Evolutionary conservation across 345 rosid species (phyloP).

Genomic region (Carallia pectinifolia): DNA sequence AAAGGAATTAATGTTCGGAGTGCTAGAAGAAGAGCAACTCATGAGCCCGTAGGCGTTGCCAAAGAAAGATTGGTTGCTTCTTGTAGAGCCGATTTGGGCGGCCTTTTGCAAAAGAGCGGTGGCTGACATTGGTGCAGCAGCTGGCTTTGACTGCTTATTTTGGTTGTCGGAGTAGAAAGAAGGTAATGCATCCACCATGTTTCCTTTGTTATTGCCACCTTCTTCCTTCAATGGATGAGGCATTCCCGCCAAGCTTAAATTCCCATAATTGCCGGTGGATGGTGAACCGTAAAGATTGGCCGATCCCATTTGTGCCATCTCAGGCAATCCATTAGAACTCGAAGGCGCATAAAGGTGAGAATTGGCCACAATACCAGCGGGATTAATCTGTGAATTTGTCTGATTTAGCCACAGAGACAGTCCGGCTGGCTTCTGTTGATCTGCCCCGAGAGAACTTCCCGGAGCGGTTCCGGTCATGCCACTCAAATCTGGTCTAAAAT

Average conservation of each 20-base stretch:
- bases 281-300: constrained; percentile 50
- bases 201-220: constrained; percentile 29
- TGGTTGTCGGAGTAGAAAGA: constrained; percentile 41
- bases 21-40: constrained; percentile 42
- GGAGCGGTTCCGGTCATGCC: constrained; percentile 31
- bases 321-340: constrained; percentile 43
- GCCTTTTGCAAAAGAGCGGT: constrained; percentile 93
- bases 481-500: constrained; percentile 48
- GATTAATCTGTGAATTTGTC: constrained; percentile 16
- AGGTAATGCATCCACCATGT: constrained; percentile 20
- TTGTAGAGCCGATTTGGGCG: constrained; percentile 89
- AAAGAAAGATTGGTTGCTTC: constrained; percentile 59
- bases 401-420: constrained; percentile 29
- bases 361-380: constrained; percentile 8
- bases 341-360: constrained; percentile 15
- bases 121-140: constrained; percentile 73
- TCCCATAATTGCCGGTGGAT: constrained; percentile 46
- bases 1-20: constrained; percentile 23
- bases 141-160: constrained; percentile 39
- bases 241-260: constrained; percentile 50
- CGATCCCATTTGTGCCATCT: constrained; percentile 56
- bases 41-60: constrained; percentile 44
- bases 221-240: constrained; percentile 39
- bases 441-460: constrained; percentile 24
- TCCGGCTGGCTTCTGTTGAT: constrained; percentile 28